Evolutionary conservation across 441 rosid genomes (phyloP).

Genomic region (Sinapis alba): DNA sequence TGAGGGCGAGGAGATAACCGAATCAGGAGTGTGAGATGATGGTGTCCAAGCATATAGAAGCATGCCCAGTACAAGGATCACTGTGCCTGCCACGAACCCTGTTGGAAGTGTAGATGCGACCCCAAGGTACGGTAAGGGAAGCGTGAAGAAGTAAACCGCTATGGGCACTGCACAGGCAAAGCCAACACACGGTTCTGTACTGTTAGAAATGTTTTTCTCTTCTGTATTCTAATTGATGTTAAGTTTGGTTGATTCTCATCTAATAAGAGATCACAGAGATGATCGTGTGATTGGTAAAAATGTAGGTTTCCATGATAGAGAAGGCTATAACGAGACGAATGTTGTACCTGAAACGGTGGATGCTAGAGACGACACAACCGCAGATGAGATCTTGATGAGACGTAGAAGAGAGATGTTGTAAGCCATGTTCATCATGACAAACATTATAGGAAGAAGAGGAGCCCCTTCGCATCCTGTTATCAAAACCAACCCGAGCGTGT

Average conservation of each 20-base stretch:
- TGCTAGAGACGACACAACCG: conserved; percentile 86
- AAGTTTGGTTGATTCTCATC: too few species aligned
- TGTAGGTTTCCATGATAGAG: not conserved
- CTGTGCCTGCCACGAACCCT: conserved; percentile 81
- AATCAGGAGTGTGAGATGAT: conserved; percentile 38
- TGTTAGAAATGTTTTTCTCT: not conserved
- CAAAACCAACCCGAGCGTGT: conserved; percentile 25
- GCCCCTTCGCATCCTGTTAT: conserved; percentile 90
- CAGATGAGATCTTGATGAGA: conserved; percentile 92
- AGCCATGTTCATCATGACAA: conserved; percentile 83
- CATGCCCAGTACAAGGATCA: conserved; percentile 74
- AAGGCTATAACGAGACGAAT: not conserved
- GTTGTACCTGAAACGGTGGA: conserved; percentile 82
- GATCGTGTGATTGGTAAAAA: not conserved
- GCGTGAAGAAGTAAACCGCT: conserved; percentile 73
- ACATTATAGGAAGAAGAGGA: conserved; percentile 83
- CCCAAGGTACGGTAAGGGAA: conserved; percentile 84
- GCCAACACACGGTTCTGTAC: not conserved
- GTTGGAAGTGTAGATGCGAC: conserved; percentile 79
- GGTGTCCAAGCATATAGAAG: conserved; percentile 84
- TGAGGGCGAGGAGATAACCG: conserved; percentile 26
- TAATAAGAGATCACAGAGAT: too few species aligned
- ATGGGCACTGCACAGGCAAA: conserved; percentile 65
- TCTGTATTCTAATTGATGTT: too few species aligned
- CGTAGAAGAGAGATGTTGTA: conserved; percentile 85